Conservation (phyloP, 2,329 filamentous ascomycete species). For the Diaporthe citriasiana region DNA sequence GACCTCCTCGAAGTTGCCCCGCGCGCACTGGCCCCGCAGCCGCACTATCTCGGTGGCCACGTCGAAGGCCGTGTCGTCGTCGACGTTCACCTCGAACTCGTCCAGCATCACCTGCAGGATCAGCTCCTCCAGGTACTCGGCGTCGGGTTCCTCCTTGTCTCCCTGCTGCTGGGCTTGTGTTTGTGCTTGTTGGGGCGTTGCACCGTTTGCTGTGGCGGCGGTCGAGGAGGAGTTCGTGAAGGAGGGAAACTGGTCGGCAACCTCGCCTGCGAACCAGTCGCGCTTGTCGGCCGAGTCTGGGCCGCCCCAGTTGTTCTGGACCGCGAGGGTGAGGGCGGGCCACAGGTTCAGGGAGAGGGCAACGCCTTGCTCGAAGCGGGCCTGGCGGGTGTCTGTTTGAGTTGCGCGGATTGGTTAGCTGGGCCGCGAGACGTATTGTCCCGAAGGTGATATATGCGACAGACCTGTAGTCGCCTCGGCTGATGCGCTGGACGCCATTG, state of each 20-base stretch:
- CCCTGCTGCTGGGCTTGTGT: constrained; percentile 22
- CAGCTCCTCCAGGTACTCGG: constrained; percentile 85
- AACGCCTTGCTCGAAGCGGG: constrained; percentile 87
- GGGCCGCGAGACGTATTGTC: not conserved
- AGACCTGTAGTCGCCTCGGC: constrained; percentile 38
- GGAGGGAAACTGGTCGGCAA: constrained; percentile 84
- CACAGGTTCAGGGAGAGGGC: constrained; percentile 89
- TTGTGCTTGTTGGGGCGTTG: constrained; percentile 40
- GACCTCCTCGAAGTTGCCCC: constrained; percentile 76
- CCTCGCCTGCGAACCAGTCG: constrained; percentile 93
- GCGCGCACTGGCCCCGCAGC: constrained; percentile 73
- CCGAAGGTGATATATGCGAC: not conserved
- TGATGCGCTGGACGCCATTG: constrained; percentile 35
- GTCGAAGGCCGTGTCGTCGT: constrained; percentile 86
- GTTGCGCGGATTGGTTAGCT: constrained; percentile 24
- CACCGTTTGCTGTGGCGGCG: constrained; percentile 48
- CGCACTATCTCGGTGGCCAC: constrained; percentile 81
- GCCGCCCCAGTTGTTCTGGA: constrained; percentile 90
- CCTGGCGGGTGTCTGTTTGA: constrained; percentile 66
- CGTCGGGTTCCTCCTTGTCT: constrained; percentile 69
- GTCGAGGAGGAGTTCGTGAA: constrained; percentile 61
- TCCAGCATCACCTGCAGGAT: constrained; percentile 93
- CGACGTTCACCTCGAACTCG: constrained; percentile 93
- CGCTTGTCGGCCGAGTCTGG: constrained; percentile 87
- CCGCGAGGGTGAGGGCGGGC: constrained; percentile 88